A percentile compares a stretch with the other conserved stretches of the same genome.
Conservation (phyloP, 2,329 filamentous ascomycete species). For the Aspergillus viridinutans region DNA sequence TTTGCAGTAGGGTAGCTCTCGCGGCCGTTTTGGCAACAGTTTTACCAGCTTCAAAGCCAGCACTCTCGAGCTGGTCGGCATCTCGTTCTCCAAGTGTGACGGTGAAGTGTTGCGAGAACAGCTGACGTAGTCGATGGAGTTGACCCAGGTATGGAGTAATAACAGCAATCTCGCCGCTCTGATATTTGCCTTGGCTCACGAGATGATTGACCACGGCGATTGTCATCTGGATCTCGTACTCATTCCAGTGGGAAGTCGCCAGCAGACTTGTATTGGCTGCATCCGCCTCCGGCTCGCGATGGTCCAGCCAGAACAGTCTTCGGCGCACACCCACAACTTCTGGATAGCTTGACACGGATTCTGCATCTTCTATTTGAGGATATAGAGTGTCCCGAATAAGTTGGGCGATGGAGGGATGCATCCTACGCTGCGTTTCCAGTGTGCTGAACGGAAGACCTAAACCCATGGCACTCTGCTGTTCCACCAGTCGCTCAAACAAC, state of each 20-base stretch:
- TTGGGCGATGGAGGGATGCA: conserved; percentile 59
- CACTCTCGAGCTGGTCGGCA: conserved; percentile 47
- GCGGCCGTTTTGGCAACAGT: not conserved
- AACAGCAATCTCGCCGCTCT: conserved; percentile 61
- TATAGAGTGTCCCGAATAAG: conserved; percentile 59
- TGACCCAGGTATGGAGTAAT: conserved; percentile 60
- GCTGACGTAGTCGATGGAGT: conserved; percentile 43
- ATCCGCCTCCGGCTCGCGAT: conserved; percentile 39
- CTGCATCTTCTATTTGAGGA: conserved; percentile 50
- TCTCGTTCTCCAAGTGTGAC: conserved; percentile 64
- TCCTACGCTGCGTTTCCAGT: conserved; percentile 59
- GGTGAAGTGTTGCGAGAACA: conserved; percentile 47
- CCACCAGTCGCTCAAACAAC: conserved; percentile 51
- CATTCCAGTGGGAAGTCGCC: conserved; percentile 46
- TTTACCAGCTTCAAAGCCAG: conserved; percentile 30
- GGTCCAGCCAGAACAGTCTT: conserved; percentile 52
- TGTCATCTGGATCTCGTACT: conserved; percentile 60
- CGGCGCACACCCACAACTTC: conserved; percentile 46
- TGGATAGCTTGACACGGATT: conserved; percentile 33
- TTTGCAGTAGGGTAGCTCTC: conserved; percentile 46
- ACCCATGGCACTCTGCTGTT: conserved; percentile 14
- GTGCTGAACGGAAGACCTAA: conserved; percentile 34
- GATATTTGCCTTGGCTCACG: conserved; percentile 60
- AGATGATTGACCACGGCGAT: conserved; percentile 61
- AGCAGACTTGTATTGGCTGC: conserved; percentile 20